Evolutionary conservation across 495 filamentous ascomycete species (phyloP).

Genomic region (Penicillium subrubescens): DNA sequence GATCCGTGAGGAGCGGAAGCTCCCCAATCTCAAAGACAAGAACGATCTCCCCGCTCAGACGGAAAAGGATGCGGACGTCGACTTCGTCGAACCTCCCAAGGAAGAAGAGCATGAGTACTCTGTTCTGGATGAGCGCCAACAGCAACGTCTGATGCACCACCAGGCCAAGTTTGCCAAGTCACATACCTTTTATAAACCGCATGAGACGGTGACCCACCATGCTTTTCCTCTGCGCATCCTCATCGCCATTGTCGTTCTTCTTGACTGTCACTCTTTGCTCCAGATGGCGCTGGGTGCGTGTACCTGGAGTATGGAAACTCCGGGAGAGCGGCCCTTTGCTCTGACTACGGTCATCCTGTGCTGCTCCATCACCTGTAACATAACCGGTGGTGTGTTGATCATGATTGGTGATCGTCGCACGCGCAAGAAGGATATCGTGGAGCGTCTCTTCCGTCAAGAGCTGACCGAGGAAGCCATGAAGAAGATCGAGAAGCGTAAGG

Average conservation of each 20-base stretch:
- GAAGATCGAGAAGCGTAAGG: constrained; percentile 65
- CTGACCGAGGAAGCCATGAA: constrained; percentile 72
- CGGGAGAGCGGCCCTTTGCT: constrained; percentile 59
- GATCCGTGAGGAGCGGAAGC: constrained; percentile 59
- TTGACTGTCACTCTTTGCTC: constrained; percentile 72
- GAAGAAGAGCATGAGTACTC: constrained; percentile 53
- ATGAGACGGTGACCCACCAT: constrained; percentile 77
- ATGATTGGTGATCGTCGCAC: constrained; percentile 69
- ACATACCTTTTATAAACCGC: constrained; percentile 83
- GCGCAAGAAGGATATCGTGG: constrained; percentile 80
- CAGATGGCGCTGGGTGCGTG: constrained; percentile 75
- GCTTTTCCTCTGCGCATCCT: constrained; percentile 74
- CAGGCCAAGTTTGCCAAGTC: constrained; percentile 73
- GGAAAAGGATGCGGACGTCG: constrained; percentile 48
- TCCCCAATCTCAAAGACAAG: constrained; percentile 66
- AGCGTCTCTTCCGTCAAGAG: constrained; percentile 71
- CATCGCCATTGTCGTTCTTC: constrained; percentile 69
- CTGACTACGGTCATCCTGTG: constrained; percentile 78
- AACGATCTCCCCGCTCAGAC: constrained; percentile 66
- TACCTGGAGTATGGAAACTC: constrained; percentile 72
- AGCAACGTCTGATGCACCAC: constrained; percentile 66
- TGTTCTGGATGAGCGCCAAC: constrained; percentile 64
- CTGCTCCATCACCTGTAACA: constrained; percentile 73
- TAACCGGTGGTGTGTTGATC: constrained; percentile 70
- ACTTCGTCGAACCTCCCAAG: constrained; percentile 41